Conservation (phyloP, 2,329 filamentous ascomycete species). For the Pseudogymnoascus sp. region DNA sequence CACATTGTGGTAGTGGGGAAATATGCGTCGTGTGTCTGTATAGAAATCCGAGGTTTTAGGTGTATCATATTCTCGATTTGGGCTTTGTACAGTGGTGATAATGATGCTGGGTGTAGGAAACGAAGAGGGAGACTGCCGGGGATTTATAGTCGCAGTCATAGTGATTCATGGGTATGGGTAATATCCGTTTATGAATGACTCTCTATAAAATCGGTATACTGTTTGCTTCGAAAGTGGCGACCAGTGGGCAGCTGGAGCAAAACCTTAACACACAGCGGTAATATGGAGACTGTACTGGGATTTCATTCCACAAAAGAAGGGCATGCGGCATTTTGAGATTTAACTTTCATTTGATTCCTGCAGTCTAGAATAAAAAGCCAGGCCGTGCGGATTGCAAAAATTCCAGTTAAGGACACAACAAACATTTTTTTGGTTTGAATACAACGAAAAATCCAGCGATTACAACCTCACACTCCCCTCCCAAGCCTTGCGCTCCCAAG, state of each 20-base stretch:
- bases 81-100: background rate
- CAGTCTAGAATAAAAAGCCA: background rate
- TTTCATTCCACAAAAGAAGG: background rate
- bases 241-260: background rate
- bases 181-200: background rate
- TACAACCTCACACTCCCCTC: background rate
- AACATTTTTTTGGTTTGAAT: background rate
- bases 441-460: background rate
- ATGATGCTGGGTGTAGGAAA: background rate
- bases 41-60: background rate
- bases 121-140: background rate
- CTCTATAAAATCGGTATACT: background rate
- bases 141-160: background rate
- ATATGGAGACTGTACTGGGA: background rate
- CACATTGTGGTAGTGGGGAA: background rate
- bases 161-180: background rate
- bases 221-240: background rate
- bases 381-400: background rate
- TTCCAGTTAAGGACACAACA: background rate
- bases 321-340: background rate
- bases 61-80: background rate
- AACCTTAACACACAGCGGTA: background rate
- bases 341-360: conserved; percentile 2
- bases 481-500: conserved; percentile 3
- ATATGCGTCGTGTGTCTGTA: background rate